Base-by-base conservation (phyloP, 768 basidiomycete genomes). In the Podaxis sp. region DNA sequence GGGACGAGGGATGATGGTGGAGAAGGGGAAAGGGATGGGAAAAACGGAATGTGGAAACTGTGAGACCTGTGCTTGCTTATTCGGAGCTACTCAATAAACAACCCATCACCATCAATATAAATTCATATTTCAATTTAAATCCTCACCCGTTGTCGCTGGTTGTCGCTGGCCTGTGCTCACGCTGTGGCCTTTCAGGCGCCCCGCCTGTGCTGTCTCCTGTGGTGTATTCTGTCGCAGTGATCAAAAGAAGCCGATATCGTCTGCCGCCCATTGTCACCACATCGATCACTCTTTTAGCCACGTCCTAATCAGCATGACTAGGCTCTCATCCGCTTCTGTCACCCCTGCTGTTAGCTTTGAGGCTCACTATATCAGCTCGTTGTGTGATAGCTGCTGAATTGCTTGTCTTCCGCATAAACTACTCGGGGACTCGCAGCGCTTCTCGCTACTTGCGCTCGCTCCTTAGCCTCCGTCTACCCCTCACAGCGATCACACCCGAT, bases 41-140 rank as follows among this genome's bases (percentile, higher is more conserved):
- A 55, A 61, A 63, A 57, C 26, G 22, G 33, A 52, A n/a, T n/a
- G 51, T 59, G 51, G 39, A 53, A 61, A 46, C 44, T 48, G 61
- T 48, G 54, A 38, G 46, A 49, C 38, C 24, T 39, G 40, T 40
- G 26, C 38, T 12, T 11, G 39, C 52, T 55, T 49, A 56, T 63
- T 51, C 54, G 54, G 55, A 48, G 60, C 28, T 48, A 61, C 9
- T 44, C 28, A 30, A 26, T 49, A 33, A 48, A 40, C 22, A 26
- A 46, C 36, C 30, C 53, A 19, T 55, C 13, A 30, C 54, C 54
- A 55, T 55, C 56, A 57, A 42, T 57, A 24, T 11, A 51, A 7
- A 15, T 30, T 57, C 56, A 26, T 51, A 9, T 12, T 15, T 6
- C 22, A 51, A 51, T 51, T 26, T 13, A 51, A 26, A 8, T 51